Conservation (phyloP, 208 protist species). For the Trypanosoma mega region DNA sequence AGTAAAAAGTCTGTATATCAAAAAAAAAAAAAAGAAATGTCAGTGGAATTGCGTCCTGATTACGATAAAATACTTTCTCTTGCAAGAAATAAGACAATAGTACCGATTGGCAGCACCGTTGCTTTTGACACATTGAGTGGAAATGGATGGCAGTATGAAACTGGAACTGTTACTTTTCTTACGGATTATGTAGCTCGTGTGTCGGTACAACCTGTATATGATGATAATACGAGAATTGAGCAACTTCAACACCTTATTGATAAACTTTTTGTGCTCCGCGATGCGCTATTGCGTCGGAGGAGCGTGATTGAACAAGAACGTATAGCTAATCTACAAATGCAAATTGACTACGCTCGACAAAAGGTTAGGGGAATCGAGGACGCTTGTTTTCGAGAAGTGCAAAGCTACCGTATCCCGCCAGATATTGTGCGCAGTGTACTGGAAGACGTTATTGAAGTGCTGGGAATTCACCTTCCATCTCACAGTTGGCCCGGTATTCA, state of each 20-base stretch:
- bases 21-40: neutral
- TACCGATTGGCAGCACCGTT: constrained; percentile 18
- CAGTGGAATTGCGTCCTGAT: neutral
- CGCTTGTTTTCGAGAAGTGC: constrained; percentile 33
- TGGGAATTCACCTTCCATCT: constrained; percentile 23
- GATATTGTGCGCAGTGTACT: constrained; percentile 28
- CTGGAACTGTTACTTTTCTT: constrained; percentile 21
- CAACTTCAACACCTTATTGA: constrained; percentile 1
- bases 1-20: neutral
- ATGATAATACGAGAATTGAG: constrained; percentile 7
- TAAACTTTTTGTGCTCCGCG: constrained; percentile 3
- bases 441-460: constrained; percentile 36
- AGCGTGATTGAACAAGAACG: constrained; percentile 14
- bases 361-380: constrained; percentile 36
- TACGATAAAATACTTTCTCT: neutral
- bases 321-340: constrained; percentile 6
- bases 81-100: neutral
- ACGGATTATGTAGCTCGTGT: constrained; percentile 20
- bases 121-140: constrained; percentile 19
- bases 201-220: constrained; percentile 7
- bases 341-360: constrained; percentile 29
- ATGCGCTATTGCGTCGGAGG: constrained; percentile 10
- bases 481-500: constrained; percentile 28
- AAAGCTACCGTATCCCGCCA: constrained; percentile 28
- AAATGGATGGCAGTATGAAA: constrained; percentile 8